Conservation (phyloP, 2,329 filamentous ascomycete species). For the Chaetothyriales sp. region DNA sequence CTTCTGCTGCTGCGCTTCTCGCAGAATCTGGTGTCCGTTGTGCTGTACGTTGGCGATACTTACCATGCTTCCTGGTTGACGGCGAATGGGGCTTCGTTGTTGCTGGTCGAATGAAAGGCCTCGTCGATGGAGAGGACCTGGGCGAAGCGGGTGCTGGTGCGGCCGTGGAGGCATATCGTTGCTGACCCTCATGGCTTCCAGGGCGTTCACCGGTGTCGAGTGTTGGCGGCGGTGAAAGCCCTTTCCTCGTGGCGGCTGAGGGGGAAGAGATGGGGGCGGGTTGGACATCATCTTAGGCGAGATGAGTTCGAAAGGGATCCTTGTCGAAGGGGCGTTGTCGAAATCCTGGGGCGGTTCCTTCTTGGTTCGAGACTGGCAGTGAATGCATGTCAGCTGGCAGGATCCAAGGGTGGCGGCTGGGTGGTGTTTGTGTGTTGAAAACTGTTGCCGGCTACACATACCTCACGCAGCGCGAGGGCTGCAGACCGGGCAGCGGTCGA, state of each 20-base stretch:
- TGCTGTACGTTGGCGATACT: constrained; percentile 43
- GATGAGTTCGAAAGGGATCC: constrained; percentile 49
- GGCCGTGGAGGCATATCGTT: constrained; percentile 37
- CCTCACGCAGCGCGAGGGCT: constrained; percentile 78
- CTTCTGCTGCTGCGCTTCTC: constrained; percentile 82
- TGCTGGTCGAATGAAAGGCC: constrained; percentile 53
- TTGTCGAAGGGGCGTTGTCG: constrained; percentile 36
- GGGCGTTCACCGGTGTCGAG: constrained; percentile 60
- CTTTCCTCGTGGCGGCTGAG: constrained; percentile 37
- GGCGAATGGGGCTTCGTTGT: constrained; percentile 25
- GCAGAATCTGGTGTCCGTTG: constrained; percentile 65
- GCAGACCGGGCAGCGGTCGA: constrained; percentile 53
- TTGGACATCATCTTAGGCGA: constrained; percentile 71
- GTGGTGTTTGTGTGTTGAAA: background rate
- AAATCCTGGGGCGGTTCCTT: constrained; percentile 36
- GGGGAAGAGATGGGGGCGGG: constrained; percentile 57
- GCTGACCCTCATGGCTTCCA: constrained; percentile 60
- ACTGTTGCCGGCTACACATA: constrained; percentile 26
- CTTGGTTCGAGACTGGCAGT: constrained; percentile 21
- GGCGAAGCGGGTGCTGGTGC: constrained; percentile 16
- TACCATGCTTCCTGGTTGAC: constrained; percentile 20
- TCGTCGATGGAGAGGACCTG: constrained; percentile 49
- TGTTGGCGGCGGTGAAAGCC: constrained; percentile 74
- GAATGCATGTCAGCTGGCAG: constrained; percentile 1
- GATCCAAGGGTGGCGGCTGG: background rate